Evolutionary conservation across 148 eudicot species (phyloP).

Genomic region (Talinum fruticosum): DNA sequence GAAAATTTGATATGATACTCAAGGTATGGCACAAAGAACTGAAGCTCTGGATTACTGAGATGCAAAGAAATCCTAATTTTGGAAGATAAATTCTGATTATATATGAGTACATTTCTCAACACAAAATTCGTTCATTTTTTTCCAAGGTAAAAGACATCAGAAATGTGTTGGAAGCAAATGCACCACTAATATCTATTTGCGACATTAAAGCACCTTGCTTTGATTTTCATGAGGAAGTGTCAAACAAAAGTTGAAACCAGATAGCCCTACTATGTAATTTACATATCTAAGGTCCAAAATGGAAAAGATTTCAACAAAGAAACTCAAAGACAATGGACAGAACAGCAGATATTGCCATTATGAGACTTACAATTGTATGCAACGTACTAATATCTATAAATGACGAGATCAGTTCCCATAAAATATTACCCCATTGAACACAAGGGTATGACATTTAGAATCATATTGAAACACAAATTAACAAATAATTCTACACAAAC

Average conservation of each 20-base stretch:
- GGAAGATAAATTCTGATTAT: neutral
- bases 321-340: neutral
- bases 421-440: neutral
- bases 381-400: too few species aligned
- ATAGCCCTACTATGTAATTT: too few species aligned
- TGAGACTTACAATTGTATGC: neutral
- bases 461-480: neutral
- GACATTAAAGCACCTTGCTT: too few species aligned
- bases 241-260: too few species aligned
- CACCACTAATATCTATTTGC: too few species aligned
- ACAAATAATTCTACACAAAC: neutral
- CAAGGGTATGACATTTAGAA: neutral
- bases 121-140: too few species aligned
- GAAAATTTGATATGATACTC: neutral
- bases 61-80: neutral
- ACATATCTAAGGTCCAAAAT: neutral
- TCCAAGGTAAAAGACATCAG: too few species aligned
- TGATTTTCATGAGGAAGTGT: too few species aligned
- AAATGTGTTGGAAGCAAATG: too few species aligned
- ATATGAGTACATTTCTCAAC: too few species aligned
- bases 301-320: neutral
- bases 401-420: neutral
- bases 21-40: neutral
- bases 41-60: neutral
- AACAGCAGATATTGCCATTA: neutral